A percentile compares a stretch with the other conserved stretches of the same genome.
phyloP scores from a whole-genome alignment of 257 asterid genomes.

The Ophiorrhiza pumila region DNA sequence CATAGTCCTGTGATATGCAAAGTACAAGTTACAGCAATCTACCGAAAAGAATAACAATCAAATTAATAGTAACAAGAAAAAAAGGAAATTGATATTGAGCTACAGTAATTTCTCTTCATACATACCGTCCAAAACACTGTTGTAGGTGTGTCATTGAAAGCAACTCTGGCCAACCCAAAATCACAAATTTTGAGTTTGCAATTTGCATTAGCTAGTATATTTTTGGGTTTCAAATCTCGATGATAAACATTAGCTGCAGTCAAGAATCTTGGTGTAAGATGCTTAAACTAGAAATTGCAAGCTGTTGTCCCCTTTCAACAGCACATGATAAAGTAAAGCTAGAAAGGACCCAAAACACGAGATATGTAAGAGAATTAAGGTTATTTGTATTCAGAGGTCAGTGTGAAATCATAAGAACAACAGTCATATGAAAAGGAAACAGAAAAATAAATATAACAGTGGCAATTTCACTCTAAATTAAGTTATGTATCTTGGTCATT shows the following conservation, averaged over 20 bases:
- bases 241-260: conserved; percentile 90
- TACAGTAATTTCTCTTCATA: conserved; percentile 6
- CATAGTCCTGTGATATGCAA: conserved; percentile 63
- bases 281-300: not conserved
- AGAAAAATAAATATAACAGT: not conserved
- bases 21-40: not conserved
- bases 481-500: not conserved
- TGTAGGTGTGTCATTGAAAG: conserved; percentile 84
- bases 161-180: conserved; percentile 96
- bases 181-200: conserved; percentile 94
- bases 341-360: not conserved
- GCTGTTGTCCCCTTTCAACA: not conserved
- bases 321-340: not conserved
- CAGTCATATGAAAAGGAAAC: not conserved
- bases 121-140: conserved; percentile 96
- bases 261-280: conserved; percentile 14
- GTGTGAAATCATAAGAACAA: not conserved
- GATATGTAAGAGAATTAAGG: not conserved
- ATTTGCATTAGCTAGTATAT: conserved; percentile 91
- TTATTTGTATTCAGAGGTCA: not conserved
- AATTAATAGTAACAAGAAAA: not conserved
- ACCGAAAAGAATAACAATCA: not conserved
- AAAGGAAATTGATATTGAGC: not conserved
- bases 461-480: not conserved
- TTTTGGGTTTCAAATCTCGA: conserved; percentile 86